Conservation (phyloP, 169 alveolate genomes). For the Cyclospora cayetanensis region DNA sequence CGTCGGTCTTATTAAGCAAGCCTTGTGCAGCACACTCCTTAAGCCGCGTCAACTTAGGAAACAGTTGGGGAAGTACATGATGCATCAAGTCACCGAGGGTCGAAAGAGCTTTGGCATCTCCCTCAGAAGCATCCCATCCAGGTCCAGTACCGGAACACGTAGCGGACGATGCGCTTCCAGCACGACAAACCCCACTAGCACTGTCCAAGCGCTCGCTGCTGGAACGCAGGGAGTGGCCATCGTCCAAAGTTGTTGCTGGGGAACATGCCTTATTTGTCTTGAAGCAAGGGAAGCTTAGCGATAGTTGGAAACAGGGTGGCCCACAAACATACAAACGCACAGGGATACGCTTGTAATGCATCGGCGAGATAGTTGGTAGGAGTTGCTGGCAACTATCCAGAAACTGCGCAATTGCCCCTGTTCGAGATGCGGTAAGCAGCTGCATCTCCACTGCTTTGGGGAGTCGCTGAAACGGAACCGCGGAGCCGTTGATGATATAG, state of each 20-base stretch:
- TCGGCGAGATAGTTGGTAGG: slow-evolving; percentile 40
- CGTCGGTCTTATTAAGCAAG: not conserved
- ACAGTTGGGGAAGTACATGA: slow-evolving; percentile 56
- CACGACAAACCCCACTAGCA: not conserved
- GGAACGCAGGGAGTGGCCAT: not conserved
- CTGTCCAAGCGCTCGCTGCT: not conserved
- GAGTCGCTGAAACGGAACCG: slow-evolving; percentile 61
- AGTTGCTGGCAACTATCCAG: slow-evolving; percentile 49
- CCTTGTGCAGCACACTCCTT: not conserved
- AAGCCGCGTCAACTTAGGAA: slow-evolving; percentile 30
- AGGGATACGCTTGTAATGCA: slow-evolving; percentile 42
- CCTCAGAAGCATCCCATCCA: not conserved
- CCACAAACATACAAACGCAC: slow-evolving; percentile 53
- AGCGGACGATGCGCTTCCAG: not conserved
- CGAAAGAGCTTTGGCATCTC: slow-evolving; percentile 13
- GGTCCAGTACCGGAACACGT: not conserved
- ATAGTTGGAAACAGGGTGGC: slow-evolving; percentile 47
- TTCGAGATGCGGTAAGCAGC: slow-evolving; percentile 58
- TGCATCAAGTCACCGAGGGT: slow-evolving; percentile 71
- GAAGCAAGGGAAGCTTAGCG: slow-evolving; percentile 67
- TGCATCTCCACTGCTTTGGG: slow-evolving; percentile 59
- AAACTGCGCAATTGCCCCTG: slow-evolving; percentile 24
- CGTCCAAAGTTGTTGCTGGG: slow-evolving; percentile 15
- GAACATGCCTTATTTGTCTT: not conserved
- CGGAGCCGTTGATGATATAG: slow-evolving; percentile 62